Evolutionary conservation across 495 filamentous ascomycete species (phyloP).

Genomic region (Bathelium albidoporum): DNA sequence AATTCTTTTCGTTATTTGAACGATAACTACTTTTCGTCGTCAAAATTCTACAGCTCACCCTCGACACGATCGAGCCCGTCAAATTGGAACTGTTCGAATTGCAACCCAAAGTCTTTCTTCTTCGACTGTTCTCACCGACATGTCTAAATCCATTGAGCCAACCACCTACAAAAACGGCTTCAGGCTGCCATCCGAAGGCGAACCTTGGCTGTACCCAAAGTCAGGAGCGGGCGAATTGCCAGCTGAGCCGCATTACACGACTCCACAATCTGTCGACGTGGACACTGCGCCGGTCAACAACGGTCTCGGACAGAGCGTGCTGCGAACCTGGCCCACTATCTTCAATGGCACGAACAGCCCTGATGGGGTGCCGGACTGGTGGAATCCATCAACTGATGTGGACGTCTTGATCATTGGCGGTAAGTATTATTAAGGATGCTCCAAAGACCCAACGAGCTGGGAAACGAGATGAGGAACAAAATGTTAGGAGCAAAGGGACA

Average conservation of each 20-base stretch:
- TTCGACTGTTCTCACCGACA: background rate
- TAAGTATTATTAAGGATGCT: slow-evolving; percentile 6
- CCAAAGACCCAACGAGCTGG: background rate
- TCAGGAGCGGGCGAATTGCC: background rate
- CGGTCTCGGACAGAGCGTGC: background rate
- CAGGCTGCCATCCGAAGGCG: background rate
- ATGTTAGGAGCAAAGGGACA: background rate
- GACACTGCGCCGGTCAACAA: background rate
- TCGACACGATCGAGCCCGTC: background rate
- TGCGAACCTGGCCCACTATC: slow-evolving; percentile 27
- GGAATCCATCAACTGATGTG: slow-evolving; percentile 23
- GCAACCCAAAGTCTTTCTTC: background rate
- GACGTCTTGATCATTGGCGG: slow-evolving; percentile 31
- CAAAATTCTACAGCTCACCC: background rate
- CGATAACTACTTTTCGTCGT: background rate
- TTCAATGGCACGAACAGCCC: slow-evolving; percentile 23
- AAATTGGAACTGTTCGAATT: background rate
- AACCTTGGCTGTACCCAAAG: background rate
- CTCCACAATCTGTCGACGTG: background rate
- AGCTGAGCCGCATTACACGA: background rate
- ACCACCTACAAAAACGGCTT: background rate
- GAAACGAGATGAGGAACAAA: background rate
- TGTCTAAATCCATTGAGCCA: background rate
- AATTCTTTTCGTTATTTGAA: background rate
- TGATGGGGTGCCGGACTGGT: slow-evolving; percentile 24